A percentile compares a stretch with the other conserved stretches of the same genome.
Conservation (phyloP, 2,329 filamentous ascomycete genomes). For the Exserohilum rostratum region DNA sequence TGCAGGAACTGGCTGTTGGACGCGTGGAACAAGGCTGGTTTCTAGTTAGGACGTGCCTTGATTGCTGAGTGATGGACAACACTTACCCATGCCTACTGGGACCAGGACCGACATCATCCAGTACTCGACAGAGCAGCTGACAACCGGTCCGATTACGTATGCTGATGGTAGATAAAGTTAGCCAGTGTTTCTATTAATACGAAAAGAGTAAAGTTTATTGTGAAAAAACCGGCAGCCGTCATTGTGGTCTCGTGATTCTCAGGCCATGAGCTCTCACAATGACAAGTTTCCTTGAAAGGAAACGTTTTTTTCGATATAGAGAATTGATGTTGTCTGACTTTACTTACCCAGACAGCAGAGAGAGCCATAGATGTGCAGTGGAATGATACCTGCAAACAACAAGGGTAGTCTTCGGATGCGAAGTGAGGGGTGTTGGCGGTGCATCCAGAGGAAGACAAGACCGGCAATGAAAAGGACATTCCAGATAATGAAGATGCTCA, state of each 20-base stretch:
- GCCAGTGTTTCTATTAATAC: neutral
- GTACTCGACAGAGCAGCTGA: conserved; percentile 36
- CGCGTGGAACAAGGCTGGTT: conserved; percentile 38
- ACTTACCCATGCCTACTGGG: conserved; percentile 31
- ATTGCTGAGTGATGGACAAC: neutral
- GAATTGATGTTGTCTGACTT: neutral
- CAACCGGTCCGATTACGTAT: conserved; percentile 34
- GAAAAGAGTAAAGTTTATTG: neutral
- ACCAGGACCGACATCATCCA: conserved; percentile 45
- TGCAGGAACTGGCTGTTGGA: conserved; percentile 46
- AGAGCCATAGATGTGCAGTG: conserved; percentile 36
- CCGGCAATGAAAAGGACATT: conserved; percentile 19
- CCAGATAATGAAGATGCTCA: conserved; percentile 26
- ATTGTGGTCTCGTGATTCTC: neutral
- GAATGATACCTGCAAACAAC: conserved; percentile 31
- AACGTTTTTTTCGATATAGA: too few species aligned
- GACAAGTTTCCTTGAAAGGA: neutral
- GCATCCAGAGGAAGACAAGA: conserved; percentile 28
- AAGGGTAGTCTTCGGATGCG: conserved; percentile 41
- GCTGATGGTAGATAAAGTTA: conserved; percentile 7
- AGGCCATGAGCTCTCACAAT: neutral
- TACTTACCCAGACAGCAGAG: conserved; percentile 22
- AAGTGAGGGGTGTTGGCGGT: conserved; percentile 38
- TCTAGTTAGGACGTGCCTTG: neutral
- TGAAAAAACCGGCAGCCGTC: neutral